Evolutionary conservation across 2,329 filamentous ascomycete genomes (phyloP).

Genomic region (Colletotrichum godetiae): DNA sequence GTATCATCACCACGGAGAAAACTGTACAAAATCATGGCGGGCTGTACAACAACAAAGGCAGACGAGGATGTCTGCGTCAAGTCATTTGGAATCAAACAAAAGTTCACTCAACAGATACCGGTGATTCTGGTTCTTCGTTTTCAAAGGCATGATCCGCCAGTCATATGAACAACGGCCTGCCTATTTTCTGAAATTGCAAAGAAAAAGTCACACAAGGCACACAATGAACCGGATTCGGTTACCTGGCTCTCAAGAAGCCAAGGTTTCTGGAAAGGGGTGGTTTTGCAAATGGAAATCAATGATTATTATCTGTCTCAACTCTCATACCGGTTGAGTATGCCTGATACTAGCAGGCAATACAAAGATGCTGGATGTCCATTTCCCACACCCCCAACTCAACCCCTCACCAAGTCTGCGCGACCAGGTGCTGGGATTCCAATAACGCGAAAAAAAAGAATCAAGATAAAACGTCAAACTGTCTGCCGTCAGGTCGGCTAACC

Average conservation of each 20-base stretch:
- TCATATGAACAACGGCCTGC: background rate
- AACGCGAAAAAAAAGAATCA: background rate
- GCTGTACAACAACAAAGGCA: constrained; percentile 24
- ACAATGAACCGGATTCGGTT: background rate
- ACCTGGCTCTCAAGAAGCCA: background rate
- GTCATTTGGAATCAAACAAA: constrained; percentile 2
- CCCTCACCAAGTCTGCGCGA: background rate
- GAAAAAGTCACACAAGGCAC: background rate
- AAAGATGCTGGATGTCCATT: background rate
- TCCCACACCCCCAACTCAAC: background rate
- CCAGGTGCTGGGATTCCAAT: background rate
- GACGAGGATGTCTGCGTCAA: background rate
- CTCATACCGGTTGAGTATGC: constrained; percentile 15
- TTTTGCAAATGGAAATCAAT: background rate
- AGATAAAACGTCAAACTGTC: background rate
- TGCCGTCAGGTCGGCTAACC: background rate
- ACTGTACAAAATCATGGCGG: constrained; percentile 21
- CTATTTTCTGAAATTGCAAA: background rate
- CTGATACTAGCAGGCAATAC: background rate
- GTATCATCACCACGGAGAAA: constrained; percentile 16
- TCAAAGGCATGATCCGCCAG: background rate
- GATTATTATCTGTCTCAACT: constrained; percentile 18
- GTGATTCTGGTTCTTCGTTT: background rate
- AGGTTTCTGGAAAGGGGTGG: background rate
- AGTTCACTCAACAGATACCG: constrained; percentile 11